Base-by-base conservation (phyloP, 2,329 filamentous ascomycete species). In the Ophiognomonia clavigignenti-juglandacearum region DNA sequence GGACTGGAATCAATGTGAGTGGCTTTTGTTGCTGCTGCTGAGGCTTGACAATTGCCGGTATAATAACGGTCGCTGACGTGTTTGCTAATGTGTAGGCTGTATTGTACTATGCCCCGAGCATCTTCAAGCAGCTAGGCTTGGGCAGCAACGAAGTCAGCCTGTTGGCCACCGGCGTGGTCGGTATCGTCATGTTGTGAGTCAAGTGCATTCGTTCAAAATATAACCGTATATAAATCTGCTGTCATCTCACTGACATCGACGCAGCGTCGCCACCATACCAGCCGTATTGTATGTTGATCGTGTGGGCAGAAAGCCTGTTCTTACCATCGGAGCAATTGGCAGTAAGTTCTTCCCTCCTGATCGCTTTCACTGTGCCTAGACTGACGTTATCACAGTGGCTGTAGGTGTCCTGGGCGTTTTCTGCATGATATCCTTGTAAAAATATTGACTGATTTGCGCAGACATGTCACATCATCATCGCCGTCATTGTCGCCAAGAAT, bases 151-250 rank as follows among this genome's bases (percentile, higher is more conserved):
- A 70, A 0, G 72, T 65, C 0, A 80, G 77, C 1, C 72, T 88
- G 0, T 69, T 88, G 2, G 84, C 84, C 0, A 88, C 84, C 0
- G 85, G 84, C 3, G 83, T 87, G 0, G 83, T 86, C 4, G 84
- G 84, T 3, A 82, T 88, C 34, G 77, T 80, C 52, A 84, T 86
- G 78, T 84, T 86, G 42, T 44, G n/a, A n/a, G n/a, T n/a, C n/a
- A 20, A 44, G 42, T 22, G 10, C 11, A 13, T 7, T 6, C 7
- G 7, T 13, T 6, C n/a, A 13, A 13, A 22, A 35, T 20, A 14
- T 29, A 14, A 16, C 8, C 14, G n/a, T n/a, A n/a, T n/a, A n/a
- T n/a, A n/a, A n/a, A n/a, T 10, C 18, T 8, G 26, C n/a, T 16
- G 20, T 23, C 14, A 7, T 31, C 2, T 19, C n/a, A 16, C 34